Percentiles rank a stretch among this genome's conserved stretches.
Evolutionary conservation across 768 basidiomycete species (phyloP).

Genomic region (Pleurotus sapidus): DNA sequence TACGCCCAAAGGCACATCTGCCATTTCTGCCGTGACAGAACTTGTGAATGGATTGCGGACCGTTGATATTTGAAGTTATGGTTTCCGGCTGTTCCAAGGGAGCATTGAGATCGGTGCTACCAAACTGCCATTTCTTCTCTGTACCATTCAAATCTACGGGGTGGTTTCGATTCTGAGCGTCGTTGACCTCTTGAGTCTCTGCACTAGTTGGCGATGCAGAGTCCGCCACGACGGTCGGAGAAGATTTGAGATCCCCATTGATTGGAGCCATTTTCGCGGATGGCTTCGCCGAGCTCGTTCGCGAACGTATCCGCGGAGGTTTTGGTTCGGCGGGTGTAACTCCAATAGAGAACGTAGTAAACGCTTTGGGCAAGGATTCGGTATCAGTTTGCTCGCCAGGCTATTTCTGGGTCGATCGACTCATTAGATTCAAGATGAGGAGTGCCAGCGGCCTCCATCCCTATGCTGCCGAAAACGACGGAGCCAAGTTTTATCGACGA

Average conservation of each 20-base stretch:
- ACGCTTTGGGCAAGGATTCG: slow-evolving; percentile 23
- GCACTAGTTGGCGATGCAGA: no score
- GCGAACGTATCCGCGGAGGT: slow-evolving; percentile 29
- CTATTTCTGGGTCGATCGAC: slow-evolving; percentile 10
- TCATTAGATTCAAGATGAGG: slow-evolving; percentile 18
- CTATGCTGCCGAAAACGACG: slow-evolving; percentile 55
- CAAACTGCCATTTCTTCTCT: slow-evolving; percentile 54
- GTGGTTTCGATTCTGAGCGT: slow-evolving; percentile 7
- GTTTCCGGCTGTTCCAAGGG: neutral
- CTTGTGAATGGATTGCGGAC: neutral
- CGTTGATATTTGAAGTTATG: neutral
- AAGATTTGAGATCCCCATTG: neutral
- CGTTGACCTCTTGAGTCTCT: no score
- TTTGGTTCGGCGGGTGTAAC: slow-evolving; percentile 22
- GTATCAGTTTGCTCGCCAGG: slow-evolving; percentile 6
- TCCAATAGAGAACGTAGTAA: slow-evolving; percentile 43
- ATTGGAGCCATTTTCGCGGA: neutral
- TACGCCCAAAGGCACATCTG: no score
- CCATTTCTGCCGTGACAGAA: neutral
- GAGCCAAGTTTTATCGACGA: slow-evolving; percentile 11
- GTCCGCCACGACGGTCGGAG: no score
- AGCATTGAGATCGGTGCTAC: slow-evolving; percentile 31
- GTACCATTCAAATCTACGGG: slow-evolving; percentile 25
- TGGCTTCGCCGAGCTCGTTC: slow-evolving; percentile 24
- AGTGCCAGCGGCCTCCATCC: slow-evolving; percentile 21